These are phyloP conservation scores for Fraxinus angustifolia DNA, from an alignment of 305 asterid species.

Conservation along the genomic window DNA sequence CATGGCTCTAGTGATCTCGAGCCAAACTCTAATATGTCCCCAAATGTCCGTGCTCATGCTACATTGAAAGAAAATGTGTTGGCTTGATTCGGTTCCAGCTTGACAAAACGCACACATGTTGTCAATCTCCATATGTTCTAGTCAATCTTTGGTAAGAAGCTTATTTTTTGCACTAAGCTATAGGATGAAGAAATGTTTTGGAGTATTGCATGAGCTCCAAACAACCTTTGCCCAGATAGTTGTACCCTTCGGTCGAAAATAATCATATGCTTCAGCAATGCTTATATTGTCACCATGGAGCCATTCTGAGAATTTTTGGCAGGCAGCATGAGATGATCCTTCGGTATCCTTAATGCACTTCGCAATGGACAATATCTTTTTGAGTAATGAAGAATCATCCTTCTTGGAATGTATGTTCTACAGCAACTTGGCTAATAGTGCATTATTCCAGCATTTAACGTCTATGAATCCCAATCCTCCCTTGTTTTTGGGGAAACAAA, in stretches of 20 bases:
- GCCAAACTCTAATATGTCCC: no score
- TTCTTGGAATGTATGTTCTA: neutral
- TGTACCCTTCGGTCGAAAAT: neutral
- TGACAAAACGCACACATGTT: neutral
- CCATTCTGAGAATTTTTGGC: neutral
- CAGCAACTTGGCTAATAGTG: neutral
- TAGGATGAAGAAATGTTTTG: neutral
- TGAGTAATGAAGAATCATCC: neutral
- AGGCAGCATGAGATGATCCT: neutral
- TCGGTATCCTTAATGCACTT: neutral
- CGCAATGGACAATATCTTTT: neutral
- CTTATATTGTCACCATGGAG: neutral
- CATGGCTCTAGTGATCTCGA: no score
- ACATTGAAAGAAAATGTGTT: no score
- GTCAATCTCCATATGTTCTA: neutral
- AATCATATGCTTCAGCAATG: neutral
- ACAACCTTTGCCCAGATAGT: neutral
- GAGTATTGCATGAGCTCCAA: neutral
- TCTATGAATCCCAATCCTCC: neutral
- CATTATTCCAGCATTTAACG: neutral
- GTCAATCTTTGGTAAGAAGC: neutral
- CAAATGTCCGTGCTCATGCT: no score
- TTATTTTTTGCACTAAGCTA: neutral
- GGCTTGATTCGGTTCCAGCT: neutral
- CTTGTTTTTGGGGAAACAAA: neutral